phyloP scores from a whole-genome alignment of 768 basidiomycete species.

The Podaxis sp. region DNA sequence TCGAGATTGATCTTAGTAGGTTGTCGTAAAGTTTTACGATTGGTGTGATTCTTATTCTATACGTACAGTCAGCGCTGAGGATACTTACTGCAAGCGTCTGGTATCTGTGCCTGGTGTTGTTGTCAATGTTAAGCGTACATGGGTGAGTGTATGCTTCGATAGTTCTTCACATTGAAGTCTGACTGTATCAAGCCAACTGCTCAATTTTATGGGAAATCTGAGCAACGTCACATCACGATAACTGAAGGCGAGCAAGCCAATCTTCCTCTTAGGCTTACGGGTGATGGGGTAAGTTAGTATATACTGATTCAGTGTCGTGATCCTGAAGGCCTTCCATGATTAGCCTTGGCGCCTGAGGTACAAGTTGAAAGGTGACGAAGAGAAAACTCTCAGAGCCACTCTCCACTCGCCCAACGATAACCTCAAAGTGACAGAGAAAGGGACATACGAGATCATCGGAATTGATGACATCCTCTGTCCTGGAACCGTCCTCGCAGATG shows the following conservation, averaged over 20 bases:
- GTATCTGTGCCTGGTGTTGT: constrained; percentile 73
- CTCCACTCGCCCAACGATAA: constrained; percentile 65
- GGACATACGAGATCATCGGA: constrained; percentile 72
- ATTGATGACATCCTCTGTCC: constrained; percentile 84
- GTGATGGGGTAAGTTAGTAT: constrained; percentile 67
- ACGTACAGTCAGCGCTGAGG: constrained; percentile 72
- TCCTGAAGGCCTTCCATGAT: constrained; percentile 1
- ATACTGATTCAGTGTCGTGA: background rate
- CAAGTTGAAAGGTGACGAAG: constrained; percentile 43
- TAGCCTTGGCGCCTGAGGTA: constrained; percentile 91
- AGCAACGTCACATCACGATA: constrained; percentile 54
- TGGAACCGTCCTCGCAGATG: constrained; percentile 59
- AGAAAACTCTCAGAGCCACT: constrained; percentile 32
- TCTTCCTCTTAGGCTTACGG: constrained; percentile 83
- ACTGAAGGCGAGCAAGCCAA: constrained; percentile 69
- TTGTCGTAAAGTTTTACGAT: background rate
- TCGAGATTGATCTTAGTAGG: constrained; percentile 76
- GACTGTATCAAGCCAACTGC: constrained; percentile 63
- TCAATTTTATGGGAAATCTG: constrained; percentile 72
- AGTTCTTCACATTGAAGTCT: background rate
- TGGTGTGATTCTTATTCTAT: constrained; percentile 12
- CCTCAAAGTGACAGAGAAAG: constrained; percentile 69
- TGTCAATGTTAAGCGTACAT: constrained; percentile 79
- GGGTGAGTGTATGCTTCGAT: constrained; percentile 40
- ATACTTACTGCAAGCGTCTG: constrained; percentile 79